These are phyloP conservation scores for Boehmeria nivea DNA, from an alignment of 306 rosid species.

Conservation along the genomic window DNA sequence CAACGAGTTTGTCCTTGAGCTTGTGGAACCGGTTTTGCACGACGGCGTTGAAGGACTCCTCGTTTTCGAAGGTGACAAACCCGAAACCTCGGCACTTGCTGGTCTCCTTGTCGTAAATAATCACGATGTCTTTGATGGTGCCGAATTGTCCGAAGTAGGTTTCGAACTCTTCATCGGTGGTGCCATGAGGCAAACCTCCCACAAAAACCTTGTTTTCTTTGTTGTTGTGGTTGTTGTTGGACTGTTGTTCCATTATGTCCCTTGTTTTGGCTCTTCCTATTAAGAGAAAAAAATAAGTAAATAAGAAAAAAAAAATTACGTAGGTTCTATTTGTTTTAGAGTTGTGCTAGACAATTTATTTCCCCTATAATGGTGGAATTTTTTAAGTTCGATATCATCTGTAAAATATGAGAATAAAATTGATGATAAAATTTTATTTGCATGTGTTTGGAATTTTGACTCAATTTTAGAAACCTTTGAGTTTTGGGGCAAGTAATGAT, in stretches of 20 bases:
- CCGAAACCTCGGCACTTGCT: constrained; percentile 7
- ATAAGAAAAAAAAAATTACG: too few species aligned
- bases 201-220: constrained; percentile 5
- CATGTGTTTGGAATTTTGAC: too few species aligned
- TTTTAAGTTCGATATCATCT: too few species aligned
- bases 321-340: too few species aligned
- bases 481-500: too few species aligned
- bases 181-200: constrained; percentile 10
- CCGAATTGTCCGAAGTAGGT: constrained; percentile 13
- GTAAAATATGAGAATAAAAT: too few species aligned
- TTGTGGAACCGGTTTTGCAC: not conserved
- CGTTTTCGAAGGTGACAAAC: constrained; percentile 9
- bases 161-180: constrained; percentile 4
- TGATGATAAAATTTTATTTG: too few species aligned
- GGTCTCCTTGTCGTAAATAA: not conserved
- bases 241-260: not conserved
- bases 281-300: too few species aligned
- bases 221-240: not conserved
- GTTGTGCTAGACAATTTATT: too few species aligned
- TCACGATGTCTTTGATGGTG: not conserved
- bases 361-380: too few species aligned
- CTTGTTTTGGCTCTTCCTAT: too few species aligned
- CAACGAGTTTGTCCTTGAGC: constrained; percentile 4
- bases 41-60: not conserved
- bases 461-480: too few species aligned